Conservation (phyloP, 208 protist species). For the Crithidia expoeki region DNA sequence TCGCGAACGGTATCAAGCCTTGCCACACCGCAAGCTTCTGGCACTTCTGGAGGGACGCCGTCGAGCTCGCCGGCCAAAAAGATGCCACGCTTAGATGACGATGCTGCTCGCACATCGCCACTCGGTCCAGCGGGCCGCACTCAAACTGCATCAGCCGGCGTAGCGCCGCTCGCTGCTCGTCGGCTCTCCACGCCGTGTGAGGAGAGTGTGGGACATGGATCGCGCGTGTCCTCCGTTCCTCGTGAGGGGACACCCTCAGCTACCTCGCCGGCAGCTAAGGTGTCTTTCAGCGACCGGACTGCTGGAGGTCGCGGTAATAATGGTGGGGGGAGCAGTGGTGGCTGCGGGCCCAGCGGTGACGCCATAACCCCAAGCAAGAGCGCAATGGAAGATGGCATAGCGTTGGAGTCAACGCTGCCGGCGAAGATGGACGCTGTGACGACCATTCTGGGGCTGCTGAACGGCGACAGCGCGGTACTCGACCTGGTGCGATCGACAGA, state of each 20-base stretch:
- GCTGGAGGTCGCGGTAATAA: not conserved
- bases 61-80: constrained; percentile 75
- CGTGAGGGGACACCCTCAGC: not conserved
- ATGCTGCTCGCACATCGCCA: not conserved
- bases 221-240: not conserved
- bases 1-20: constrained; percentile 3
- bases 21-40: constrained; percentile 14
- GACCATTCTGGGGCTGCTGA: constrained; percentile 63
- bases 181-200: constrained; percentile 15
- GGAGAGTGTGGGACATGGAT: not conserved
- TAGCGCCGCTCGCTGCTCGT: constrained; percentile 8
- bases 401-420: constrained; percentile 76
- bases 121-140: not conserved
- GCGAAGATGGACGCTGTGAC: constrained; percentile 63
- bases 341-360: not conserved
- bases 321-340: not conserved
- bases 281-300: not conserved
- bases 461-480: constrained; percentile 58
- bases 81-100: constrained; percentile 47
- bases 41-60: constrained; percentile 27
- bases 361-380: constrained; percentile 3
- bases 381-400: constrained; percentile 54
- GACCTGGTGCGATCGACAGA: constrained; percentile 76
- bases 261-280: not conserved
- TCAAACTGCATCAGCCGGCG: constrained; percentile 8